A percentile compares a stretch with the other conserved stretches of the same genome.
Evolutionary conservation across 257 asterid species (phyloP).

Genomic region (Haberlea rhodopensis): DNA sequence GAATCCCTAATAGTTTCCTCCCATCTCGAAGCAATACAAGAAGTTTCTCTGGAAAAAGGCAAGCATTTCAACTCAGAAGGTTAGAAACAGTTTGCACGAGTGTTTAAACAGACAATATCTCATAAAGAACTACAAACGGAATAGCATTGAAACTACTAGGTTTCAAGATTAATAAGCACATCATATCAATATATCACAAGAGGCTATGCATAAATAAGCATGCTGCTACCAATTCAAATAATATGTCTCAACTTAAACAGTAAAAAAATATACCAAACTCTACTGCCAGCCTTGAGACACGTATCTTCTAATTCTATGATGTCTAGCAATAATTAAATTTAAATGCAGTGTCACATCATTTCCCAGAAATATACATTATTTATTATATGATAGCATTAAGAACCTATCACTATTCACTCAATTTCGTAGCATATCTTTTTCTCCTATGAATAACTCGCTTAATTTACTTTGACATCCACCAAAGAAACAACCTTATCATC

Average conservation of each 20-base stretch:
- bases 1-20: conserved; percentile 65
- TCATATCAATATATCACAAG: not conserved
- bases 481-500: not conserved
- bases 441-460: not conserved
- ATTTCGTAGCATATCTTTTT: not conserved
- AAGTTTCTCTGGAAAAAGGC: conserved; percentile 52
- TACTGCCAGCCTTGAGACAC: not conserved
- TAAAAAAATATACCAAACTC: not conserved
- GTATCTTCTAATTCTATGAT: not conserved
- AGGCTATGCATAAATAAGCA: not conserved
- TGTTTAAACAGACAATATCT: not conserved
- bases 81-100: not conserved
- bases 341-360: not conserved
- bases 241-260: not conserved
- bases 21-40: conserved; percentile 78
- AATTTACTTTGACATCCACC: not conserved
- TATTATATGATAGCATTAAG: not conserved
- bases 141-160: not conserved
- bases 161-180: not conserved
- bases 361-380: not conserved
- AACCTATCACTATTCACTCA: not conserved
- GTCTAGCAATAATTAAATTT: not conserved
- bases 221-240: not conserved
- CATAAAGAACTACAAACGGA: not conserved
- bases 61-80: conserved; percentile 6